Base-by-base conservation (phyloP, 371 early-diverging fungal species). In the Rhizopus delemar region DNA sequence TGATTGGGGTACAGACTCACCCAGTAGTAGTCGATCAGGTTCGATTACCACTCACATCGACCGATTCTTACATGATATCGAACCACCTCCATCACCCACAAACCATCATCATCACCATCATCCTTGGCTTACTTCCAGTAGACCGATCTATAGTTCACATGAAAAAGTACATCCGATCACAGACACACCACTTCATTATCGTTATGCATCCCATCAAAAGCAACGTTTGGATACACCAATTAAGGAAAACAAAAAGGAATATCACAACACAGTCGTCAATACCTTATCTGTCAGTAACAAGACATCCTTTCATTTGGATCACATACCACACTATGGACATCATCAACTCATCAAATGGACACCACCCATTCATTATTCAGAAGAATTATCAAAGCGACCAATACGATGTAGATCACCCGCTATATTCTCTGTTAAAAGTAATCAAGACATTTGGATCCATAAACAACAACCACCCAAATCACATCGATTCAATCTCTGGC, bases 81-180 rank as follows among this genome's bases (percentile, higher is more conserved):
- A 60, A 16, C 8, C 46, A 0, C 50, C 43, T 3, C 51, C 56
- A 2, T 41, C 28, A 5, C 48, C 48, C 48, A 29, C 22, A 8
- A 29, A 15, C 22, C 22, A 22, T 22, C 22, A 22, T 22, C 22
- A 22, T 22, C 22, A 22, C 22, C 22, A 22, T 22, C 22, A 22
- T 22, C 22, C 22, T 22, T 67, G 63, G 62, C 22, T 62, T 6
- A 29, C 60, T 9, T 51, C 59, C 13, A 59, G 41, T 13, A 48
- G 68, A 34, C 68, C 68, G 7, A 68, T 68, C 7, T 68, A 68
- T 45, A 68, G 68, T 4, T 68, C 68, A n/a, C 68, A 63, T 38
- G 57, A 68, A 49, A 68, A 68, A 49, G 45, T 60, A 5, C 60
- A 68, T 60, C 68, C 68, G 4, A 53, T 63, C 1, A 41, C 63